Conservation (phyloP, 208 protist species). For the Trypanosoma boissoni region DNA sequence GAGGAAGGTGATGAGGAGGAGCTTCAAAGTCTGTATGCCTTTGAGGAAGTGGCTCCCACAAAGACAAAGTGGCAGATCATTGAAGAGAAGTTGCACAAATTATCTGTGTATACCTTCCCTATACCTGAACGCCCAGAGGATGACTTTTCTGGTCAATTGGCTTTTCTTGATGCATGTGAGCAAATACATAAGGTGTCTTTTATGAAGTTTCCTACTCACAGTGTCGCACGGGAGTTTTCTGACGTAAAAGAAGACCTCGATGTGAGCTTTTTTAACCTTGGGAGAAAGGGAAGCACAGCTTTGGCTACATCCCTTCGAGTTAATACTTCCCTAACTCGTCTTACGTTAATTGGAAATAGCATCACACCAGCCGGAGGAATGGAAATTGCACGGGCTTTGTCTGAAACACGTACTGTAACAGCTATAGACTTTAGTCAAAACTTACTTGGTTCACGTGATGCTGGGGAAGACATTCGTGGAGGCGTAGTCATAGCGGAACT, state of each 20-base stretch:
- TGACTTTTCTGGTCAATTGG: conserved; percentile 60
- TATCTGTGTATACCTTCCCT: conserved; percentile 55
- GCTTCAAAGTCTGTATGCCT: conserved; percentile 39
- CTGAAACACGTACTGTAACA: conserved; percentile 48
- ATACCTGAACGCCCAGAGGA: conserved; percentile 51
- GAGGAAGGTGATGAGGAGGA: conserved; percentile 17
- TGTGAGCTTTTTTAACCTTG: conserved; percentile 68
- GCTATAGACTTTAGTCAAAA: conserved; percentile 78
- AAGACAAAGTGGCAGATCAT: conserved; percentile 73
- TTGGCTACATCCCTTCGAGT: conserved; percentile 70
- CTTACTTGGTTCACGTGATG: conserved; percentile 35
- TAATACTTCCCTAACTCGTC: conserved; percentile 51
- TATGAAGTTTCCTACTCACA: conserved; percentile 74
- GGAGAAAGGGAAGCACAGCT: conserved; percentile 64
- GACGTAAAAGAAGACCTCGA: conserved; percentile 57
- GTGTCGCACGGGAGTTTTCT: conserved; percentile 53
- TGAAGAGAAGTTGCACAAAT: conserved; percentile 47
- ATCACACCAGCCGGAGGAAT: conserved; percentile 67
- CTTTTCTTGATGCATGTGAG: conserved; percentile 59
- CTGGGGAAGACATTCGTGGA: conserved; percentile 45
- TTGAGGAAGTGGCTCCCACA: conserved; percentile 54
- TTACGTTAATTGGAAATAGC: conserved; percentile 76
- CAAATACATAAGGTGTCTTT: conserved; percentile 48
- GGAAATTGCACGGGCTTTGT: conserved; percentile 61
- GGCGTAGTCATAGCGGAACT: conserved; percentile 64